Conservation (phyloP, 306 rosid species). For the Castanea sativa region DNA sequence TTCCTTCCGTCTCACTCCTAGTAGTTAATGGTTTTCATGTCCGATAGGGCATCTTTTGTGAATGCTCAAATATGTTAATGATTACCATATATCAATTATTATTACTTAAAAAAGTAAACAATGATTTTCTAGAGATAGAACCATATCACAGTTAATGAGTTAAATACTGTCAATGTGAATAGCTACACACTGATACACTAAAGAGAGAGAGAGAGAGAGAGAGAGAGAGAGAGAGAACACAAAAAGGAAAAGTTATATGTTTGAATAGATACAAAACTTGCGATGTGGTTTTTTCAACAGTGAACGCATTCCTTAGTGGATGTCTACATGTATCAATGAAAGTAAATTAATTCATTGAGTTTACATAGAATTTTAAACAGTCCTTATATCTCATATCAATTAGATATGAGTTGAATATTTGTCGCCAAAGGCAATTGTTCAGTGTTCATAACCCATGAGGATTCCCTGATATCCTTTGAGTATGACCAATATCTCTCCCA, state of each 20-base stretch:
- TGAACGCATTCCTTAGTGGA: conserved; percentile 2
- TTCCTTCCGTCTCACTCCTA: conserved; percentile 29
- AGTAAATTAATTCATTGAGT: neutral
- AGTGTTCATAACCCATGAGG: neutral
- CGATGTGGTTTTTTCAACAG: neutral
- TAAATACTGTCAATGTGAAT: neutral
- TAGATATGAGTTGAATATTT: neutral
- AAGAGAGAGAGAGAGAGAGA: neutral
- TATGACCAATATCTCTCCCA: too few relatives aligned
- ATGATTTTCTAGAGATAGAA: neutral
- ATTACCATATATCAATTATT: neutral
- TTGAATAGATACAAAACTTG: neutral
- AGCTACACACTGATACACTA: neutral
- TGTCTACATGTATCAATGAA: neutral
- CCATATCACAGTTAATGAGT: neutral
- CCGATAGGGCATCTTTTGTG: neutral
- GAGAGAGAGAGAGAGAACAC: neutral
- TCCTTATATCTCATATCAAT: neutral
- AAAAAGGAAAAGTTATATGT: neutral
- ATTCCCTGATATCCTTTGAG: neutral
- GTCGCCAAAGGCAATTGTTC: neutral
- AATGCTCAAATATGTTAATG: neutral
- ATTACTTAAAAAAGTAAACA: conserved; percentile 8
- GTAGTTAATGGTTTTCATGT: conserved; percentile 18
- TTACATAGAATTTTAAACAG: neutral